A percentile compares a stretch with the other conserved stretches of the same genome.
Conservation (phyloP, 441 rosid species). For the Eutrema salsugineum region DNA sequence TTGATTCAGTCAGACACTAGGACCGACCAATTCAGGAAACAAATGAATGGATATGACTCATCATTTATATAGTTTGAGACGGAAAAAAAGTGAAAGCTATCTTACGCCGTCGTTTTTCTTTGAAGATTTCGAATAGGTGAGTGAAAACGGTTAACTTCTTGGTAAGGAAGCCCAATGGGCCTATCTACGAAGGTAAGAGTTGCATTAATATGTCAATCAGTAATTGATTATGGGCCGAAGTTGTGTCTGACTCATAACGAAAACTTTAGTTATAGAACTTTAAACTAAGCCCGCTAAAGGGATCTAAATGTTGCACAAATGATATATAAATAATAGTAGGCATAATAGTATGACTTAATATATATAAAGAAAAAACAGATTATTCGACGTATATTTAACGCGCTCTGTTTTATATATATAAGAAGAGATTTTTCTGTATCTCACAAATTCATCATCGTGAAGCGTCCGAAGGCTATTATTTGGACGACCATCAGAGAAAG, state of each 20-base stretch:
- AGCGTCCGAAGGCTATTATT: constrained; percentile 8
- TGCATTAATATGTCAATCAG: background rate
- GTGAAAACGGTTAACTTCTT: constrained; percentile 27
- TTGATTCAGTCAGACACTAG: constrained; percentile 27
- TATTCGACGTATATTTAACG: constrained; percentile 33
- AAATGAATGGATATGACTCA: constrained; percentile 13
- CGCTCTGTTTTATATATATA: constrained; percentile 9
- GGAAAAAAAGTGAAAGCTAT: background rate
- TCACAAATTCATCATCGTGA: background rate
- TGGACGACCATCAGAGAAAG: constrained; percentile 16
- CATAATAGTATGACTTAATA: too few relatives aligned
- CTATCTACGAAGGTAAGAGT: background rate
- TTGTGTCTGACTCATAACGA: background rate
- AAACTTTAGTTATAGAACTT: background rate
- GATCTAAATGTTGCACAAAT: background rate
- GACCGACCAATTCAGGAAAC: constrained; percentile 16
- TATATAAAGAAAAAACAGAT: background rate
- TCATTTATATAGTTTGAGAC: too few relatives aligned
- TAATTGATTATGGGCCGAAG: constrained; percentile 3
- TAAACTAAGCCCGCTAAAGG: background rate
- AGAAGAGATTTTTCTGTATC: background rate
- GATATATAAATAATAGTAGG: too few relatives aligned
- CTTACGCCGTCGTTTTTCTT: constrained; percentile 28
- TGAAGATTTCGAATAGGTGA: constrained; percentile 20
- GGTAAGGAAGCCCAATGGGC: constrained; percentile 29